Evolutionary conservation across 208 protist species (phyloP), one percentile per base, ranked within the genome.

Genomic region (Crithidia brevicula): DNA sequence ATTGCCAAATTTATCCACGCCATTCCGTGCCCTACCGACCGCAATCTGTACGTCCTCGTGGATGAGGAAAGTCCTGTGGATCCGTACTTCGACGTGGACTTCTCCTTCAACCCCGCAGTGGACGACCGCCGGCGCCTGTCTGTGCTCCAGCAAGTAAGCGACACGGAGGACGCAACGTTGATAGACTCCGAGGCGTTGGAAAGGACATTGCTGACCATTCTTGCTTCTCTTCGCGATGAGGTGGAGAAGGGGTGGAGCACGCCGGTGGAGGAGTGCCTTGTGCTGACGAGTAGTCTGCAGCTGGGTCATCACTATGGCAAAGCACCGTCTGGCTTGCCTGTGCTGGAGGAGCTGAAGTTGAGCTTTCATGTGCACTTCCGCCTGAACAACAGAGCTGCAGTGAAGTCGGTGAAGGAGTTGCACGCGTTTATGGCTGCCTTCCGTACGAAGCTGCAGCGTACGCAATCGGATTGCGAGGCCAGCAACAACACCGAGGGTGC

Each of bases 301-400:
- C 30, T 65, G 33, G 25, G 36, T 30, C 62, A 31, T 6, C 56
- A 53, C 11, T 1, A 36, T 1, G 16, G 50, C 11, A 15, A 11
- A 15, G 6, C 60, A 2, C 22, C 59, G 3, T 43, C 46, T 16
- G 27, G 28, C 22, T 20, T 13, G n/a, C 15, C 40, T 9, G 40
- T 30, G 31, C 50, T 78, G 46, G 45, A 66, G 34, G 61, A 78
- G 46, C 66, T 79, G 13, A 96, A 94, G 65, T 11, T 96, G 5
- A 94, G 88, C 66, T 91, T 94, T 59, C 91, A 96, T 57, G 72
- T 94, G 4, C 91, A 96, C 64, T 88, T 94, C 38, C 85, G 91
- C 23, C 62, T 93, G 4, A 54, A 73, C 6, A 59, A 81, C 11
- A 45, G 70, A 16, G 33, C 69, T 7, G 86, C 57, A 15, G 65